Percentiles rank a stretch among this genome's conserved stretches.
phyloP scores from a whole-genome alignment of 1,139 yeast species.

The Waltiozyma sp. region DNA sequence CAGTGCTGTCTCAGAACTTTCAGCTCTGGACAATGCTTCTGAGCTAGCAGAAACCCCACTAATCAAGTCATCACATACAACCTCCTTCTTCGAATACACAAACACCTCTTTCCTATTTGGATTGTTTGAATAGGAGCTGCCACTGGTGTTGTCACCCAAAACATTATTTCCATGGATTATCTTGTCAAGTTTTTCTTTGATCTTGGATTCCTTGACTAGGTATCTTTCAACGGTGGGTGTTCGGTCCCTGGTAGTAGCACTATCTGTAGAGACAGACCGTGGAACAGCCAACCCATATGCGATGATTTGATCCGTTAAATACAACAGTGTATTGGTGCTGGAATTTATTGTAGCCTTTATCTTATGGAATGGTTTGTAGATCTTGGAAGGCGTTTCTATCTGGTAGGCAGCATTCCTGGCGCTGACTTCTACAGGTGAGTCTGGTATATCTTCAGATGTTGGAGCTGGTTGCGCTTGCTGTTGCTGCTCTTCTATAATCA shows the following conservation, averaged over 20 bases:
- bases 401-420: too few relatives aligned
- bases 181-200: background rate
- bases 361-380: background rate
- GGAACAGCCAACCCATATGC: slow-evolving; percentile 56
- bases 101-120: slow-evolving; percentile 28
- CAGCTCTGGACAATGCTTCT: background rate
- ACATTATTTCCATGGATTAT: background rate
- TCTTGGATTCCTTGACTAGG: slow-evolving; percentile 4
- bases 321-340: slow-evolving; percentile 29
- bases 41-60: background rate
- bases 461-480: background rate
- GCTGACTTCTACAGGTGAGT: slow-evolving; percentile 2
- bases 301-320: slow-evolving; percentile 43
- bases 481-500: slow-evolving; percentile 1
- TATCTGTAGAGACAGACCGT: slow-evolving; percentile 33
- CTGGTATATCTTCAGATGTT: slow-evolving; percentile 2
- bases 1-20: background rate
- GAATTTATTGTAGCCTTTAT: slow-evolving; percentile 6
- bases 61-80: slow-evolving; percentile 30
- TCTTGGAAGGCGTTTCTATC: background rate
- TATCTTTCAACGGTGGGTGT: background rate
- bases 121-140: slow-evolving; percentile 6
- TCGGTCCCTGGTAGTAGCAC: slow-evolving; percentile 3
- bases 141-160: background rate
- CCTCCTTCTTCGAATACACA: slow-evolving; percentile 46